phyloP scores from a whole-genome alignment of 805 yeast species.

The Candida sanyiensis region DNA sequence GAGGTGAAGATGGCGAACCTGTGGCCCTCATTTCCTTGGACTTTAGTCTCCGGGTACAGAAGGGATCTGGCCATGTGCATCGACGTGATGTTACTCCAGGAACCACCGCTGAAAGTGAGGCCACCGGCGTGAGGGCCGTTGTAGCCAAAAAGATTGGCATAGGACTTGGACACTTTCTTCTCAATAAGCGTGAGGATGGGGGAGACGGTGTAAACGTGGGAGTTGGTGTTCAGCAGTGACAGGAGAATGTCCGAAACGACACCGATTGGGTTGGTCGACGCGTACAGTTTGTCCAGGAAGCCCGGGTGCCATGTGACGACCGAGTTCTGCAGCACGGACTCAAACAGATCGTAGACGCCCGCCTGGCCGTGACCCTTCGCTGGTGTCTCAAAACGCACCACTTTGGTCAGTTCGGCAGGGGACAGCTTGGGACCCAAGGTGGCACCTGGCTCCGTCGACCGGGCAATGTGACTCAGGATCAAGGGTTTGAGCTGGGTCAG shows the following conservation, averaged over 20 bases:
- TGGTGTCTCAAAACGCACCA: conserved; percentile 33
- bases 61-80: conserved; percentile 69
- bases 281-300: conserved; percentile 76
- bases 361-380: conserved; percentile 34
- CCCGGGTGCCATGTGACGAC: conserved; percentile 88
- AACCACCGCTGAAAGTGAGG: conserved; percentile 80
- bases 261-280: conserved; percentile 83
- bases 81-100: conserved; percentile 79
- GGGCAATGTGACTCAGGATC: conserved; percentile 49
- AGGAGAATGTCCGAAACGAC: conserved; percentile 65
- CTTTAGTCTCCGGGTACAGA: conserved; percentile 63
- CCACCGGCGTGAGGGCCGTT: conserved; percentile 61
- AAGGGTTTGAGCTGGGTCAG: conserved; percentile 46
- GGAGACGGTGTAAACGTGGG: conserved; percentile 81
- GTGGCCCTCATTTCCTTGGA: conserved; percentile 44
- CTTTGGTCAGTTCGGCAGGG: conserved; percentile 41
- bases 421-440: conserved; percentile 47
- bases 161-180: conserved; percentile 57
- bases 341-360: conserved; percentile 45
- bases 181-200: conserved; percentile 77
- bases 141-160: conserved; percentile 64
- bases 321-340: conserved; percentile 55
- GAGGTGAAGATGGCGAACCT: conserved; percentile 69
- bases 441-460: conserved; percentile 37
- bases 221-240: conserved; percentile 70